Evolutionary conservation across 495 filamentous ascomycete genomes (phyloP).

Genomic region (Xylaria intraflava): DNA sequence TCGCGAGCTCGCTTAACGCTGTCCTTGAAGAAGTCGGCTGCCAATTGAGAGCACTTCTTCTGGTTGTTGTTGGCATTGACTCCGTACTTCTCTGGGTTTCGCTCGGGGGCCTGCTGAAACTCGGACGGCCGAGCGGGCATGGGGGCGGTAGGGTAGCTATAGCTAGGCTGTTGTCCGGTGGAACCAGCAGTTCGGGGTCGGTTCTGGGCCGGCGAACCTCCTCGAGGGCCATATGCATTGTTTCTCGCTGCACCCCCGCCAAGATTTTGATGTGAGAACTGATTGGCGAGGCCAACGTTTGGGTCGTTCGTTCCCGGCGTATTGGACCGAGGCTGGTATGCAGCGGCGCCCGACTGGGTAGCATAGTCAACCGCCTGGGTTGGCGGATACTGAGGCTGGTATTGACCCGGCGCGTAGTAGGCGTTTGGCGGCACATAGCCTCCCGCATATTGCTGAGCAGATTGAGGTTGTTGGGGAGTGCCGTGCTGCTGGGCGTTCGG

Average conservation of each 20-base stretch:
- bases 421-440: slow-evolving; percentile 46
- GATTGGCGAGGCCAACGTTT: slow-evolving; percentile 83
- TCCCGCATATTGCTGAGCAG: slow-evolving; percentile 39
- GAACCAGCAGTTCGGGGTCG: slow-evolving; percentile 74
- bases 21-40: slow-evolving; percentile 90
- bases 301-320: slow-evolving; percentile 56
- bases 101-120: slow-evolving; percentile 56
- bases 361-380: slow-evolving; percentile 14
- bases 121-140: slow-evolving; percentile 46
- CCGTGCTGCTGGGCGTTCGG: slow-evolving; percentile 45
- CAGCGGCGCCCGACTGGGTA: slow-evolving; percentile 15
- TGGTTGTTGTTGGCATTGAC: slow-evolving; percentile 56
- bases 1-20: slow-evolving; percentile 88
- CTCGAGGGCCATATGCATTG: slow-evolving; percentile 60
- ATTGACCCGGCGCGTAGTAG: slow-evolving; percentile 51
- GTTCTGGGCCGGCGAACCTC: slow-evolving; percentile 58
- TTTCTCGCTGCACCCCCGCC: slow-evolving; percentile 58
- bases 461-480: slow-evolving; percentile 37
- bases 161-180: slow-evolving; percentile 48
- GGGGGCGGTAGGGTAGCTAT: slow-evolving; percentile 60
- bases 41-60: slow-evolving; percentile 69
- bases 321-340: slow-evolving; percentile 54
- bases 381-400: slow-evolving; percentile 13
- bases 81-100: slow-evolving; percentile 70
- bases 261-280: slow-evolving; percentile 96